Evolutionary conservation across 768 basidiomycete species (phyloP), one percentile per base, ranked within the genome.

Genomic region (Inosperma sp.): DNA sequence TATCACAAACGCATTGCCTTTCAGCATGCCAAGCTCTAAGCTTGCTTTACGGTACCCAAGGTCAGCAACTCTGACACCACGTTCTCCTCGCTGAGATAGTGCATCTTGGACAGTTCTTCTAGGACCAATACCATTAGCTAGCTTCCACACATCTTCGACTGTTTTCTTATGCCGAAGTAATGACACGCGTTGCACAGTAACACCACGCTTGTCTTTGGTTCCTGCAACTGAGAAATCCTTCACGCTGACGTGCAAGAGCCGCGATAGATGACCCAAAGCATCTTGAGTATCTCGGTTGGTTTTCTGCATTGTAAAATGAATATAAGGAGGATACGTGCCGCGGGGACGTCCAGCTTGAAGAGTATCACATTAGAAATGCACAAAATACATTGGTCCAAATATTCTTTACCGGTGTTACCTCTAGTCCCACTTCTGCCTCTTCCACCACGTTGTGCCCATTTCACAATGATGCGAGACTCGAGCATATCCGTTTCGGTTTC

Each of bases 271-370:
- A 1, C 81, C 76, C 17, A 99, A 80, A 2, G 91, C 92, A 62
- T 98, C 96, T 62, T 96, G 93, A 3, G 93, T 96, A 62, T 99
- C 96, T 36, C 96, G 84, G 64, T 99, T 99, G 17, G 93, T 90
- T 70, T 99, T 99, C 64, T 95, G 93, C 27, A 99, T 71, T 1
- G 91, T 96, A 66, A 98, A 96, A 63, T 97, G 93, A 56, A 98
- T 92, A 63, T 88, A 99, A 0, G 86, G 88, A 51, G 88, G 88
- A 56, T 81, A 87, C 19, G 75, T 79, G 19, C 83, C 84, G 35
- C 86, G 78, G 37, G 79, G 72, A 21, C 71, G 61, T 34, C 77
- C 73, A 73, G 33, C 52, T 56, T 48, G 39, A 21, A 35, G 21
- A 35, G 22, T 49, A 29, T 5, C 19, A 19, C 8, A 33, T 22